Base-by-base conservation (phyloP, 768 basidiomycete genomes). In the button mushroom (Agaricus bisporus) region DNA sequence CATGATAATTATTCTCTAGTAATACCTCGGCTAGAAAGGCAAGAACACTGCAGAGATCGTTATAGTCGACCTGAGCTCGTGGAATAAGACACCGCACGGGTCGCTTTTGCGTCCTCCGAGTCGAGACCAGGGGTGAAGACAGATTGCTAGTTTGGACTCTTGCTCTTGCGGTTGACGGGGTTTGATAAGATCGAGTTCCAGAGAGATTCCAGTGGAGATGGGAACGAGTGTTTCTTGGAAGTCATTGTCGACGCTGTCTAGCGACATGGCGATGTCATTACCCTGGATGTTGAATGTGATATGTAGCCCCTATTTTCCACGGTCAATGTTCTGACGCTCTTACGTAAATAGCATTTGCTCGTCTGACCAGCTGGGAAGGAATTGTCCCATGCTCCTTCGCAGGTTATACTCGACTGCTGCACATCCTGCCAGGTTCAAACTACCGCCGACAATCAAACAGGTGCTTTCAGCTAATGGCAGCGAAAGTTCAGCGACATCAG, bases 71-170 rank as follows among this genome's bases (percentile, higher is more conserved):
- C 12, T 26, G 56, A 41, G 20, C 51, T 36, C 29, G 28, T 26
- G 35, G 25, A 49, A 52, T 36, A 18, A 36, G 41, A 52, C 20
- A 52, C 75, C 88, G 62, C 64, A 91, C 90, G 84, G 79, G 60
- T 92, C 88, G 58, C 82, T 64, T 81, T 85, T 88, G 48, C 70
- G 74, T 14, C 89, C 90, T 1, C 90, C 89, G 0, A 91, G 74
- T 77, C 88, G 82, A n/a, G 86, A 83, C 89, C 89, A 92, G 5
- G 91, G 91, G 59, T 92, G 90, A 10, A 88, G 70, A 59, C 83
- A 83, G n/a, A 92, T 68, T 0, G 83, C 88, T 5, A 86, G 64
- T 56, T 79, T 83, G 26, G 67, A 73, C 7, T 37, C 52, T 14
- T 28, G 25, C 36, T 58, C 55, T 9, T 20, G 41, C 10, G 45